Percentiles rank a stretch among this genome's conserved stretches.
Evolutionary conservation across 2,329 filamentous ascomycete species (phyloP).

Genomic region (Cercospora sp.): DNA sequence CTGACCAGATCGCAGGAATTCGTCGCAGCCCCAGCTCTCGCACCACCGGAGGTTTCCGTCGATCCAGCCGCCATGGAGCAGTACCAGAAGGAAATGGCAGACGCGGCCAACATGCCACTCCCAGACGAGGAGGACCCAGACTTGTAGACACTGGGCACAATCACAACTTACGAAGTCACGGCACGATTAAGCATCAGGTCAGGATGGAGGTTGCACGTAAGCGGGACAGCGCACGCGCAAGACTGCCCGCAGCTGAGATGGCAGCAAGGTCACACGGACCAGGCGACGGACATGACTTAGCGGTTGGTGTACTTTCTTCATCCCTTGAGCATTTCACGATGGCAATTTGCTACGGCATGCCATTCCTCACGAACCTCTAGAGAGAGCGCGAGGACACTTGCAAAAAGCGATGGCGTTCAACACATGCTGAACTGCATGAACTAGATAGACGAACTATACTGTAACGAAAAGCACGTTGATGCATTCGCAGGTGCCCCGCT

Average conservation of each 20-base stretch:
- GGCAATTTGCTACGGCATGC: slow-evolving; percentile 23
- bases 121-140: slow-evolving; percentile 88
- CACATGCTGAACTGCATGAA: slow-evolving; percentile 28
- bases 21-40: slow-evolving; percentile 90
- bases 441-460: slow-evolving; percentile 36
- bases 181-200: slow-evolving; percentile 23
- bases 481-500: neutral
- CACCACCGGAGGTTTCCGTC: slow-evolving; percentile 87
- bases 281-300: slow-evolving; percentile 32
- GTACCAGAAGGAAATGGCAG: slow-evolving; percentile 87
- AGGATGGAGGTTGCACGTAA: slow-evolving; percentile 23
- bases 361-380: slow-evolving; percentile 21
- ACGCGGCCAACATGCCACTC: slow-evolving; percentile 78
- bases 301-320: slow-evolving; percentile 33
- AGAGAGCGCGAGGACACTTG: slow-evolving; percentile 20
- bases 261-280: slow-evolving; percentile 31
- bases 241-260: slow-evolving; percentile 20
- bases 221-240: slow-evolving; percentile 24
- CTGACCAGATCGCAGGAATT: slow-evolving; percentile 69
- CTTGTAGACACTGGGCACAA: slow-evolving; percentile 45
- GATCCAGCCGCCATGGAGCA: slow-evolving; percentile 77
- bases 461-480: slow-evolving; percentile 30
- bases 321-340: slow-evolving; percentile 26
- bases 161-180: slow-evolving; percentile 27
- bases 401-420: slow-evolving; percentile 34